Evolutionary conservation across 2,329 filamentous ascomycete genomes (phyloP).

Genomic region (Sporothrix euskadiensis): DNA sequence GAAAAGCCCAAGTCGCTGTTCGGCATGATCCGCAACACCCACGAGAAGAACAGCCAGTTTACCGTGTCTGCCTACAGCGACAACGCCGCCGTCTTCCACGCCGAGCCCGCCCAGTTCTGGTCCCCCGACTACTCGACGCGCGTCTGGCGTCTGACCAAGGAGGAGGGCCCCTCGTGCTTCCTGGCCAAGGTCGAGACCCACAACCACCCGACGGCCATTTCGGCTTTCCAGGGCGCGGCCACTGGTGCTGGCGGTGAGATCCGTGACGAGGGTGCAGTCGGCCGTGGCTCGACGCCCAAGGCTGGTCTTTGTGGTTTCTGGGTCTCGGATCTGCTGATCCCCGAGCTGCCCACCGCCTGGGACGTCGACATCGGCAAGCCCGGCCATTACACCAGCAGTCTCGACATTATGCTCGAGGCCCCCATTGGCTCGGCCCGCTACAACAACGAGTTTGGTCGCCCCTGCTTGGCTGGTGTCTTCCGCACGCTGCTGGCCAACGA

Average conservation of each 20-base stretch:
- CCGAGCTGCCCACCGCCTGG: slow-evolving; percentile 80
- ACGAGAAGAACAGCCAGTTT: slow-evolving; percentile 74
- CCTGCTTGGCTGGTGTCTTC: slow-evolving; percentile 86
- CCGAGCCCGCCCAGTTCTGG: slow-evolving; percentile 74
- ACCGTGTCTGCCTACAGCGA: slow-evolving; percentile 97
- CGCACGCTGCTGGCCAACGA: slow-evolving; percentile 77
- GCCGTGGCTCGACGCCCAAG: slow-evolving; percentile 88
- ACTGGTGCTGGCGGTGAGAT: slow-evolving; percentile 96
- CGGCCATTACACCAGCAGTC: slow-evolving; percentile 84
- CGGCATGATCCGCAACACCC: slow-evolving; percentile 94
- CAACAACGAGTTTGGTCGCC: slow-evolving; percentile 97
- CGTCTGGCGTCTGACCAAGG: slow-evolving; percentile 83
- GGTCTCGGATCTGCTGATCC: slow-evolving; percentile 91
- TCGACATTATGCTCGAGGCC: slow-evolving; percentile 97
- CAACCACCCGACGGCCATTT: slow-evolving; percentile 96
- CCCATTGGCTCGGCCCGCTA: slow-evolving; percentile 93
- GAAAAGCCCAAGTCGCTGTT: slow-evolving; percentile 81
- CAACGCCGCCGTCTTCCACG: slow-evolving; percentile 89
- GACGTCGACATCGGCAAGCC: slow-evolving; percentile 89
- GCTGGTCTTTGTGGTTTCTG: slow-evolving; percentile 90
- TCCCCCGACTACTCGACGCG: slow-evolving; percentile 83
- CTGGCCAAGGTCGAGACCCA: slow-evolving; percentile 96
- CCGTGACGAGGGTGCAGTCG: slow-evolving; percentile 90
- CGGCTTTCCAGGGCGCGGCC: slow-evolving; percentile 86
- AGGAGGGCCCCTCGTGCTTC: slow-evolving; percentile 70